These are phyloP conservation scores for Cubamyces sp. DNA, from an alignment of 768 basidiomycete species.

Conservation along the genomic window DNA sequence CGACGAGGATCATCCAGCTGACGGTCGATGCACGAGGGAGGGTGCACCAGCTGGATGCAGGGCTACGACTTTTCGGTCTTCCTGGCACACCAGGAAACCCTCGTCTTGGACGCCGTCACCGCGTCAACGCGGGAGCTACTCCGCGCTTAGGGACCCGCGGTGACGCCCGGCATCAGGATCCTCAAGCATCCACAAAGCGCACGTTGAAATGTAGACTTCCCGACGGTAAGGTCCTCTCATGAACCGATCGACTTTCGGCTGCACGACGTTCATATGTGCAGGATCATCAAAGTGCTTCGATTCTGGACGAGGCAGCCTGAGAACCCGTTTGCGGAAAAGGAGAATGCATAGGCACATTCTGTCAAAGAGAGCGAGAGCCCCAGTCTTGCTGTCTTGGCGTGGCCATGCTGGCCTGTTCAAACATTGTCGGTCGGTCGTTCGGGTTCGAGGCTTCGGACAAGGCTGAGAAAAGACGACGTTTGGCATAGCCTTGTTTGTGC, in stretches of 20 bases:
- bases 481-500: too few species aligned
- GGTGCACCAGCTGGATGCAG: slow-evolving; percentile 7
- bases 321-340: not conserved
- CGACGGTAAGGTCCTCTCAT: not conserved
- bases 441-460: too few species aligned
- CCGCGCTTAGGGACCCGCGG: not conserved
- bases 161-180: slow-evolving; percentile 11
- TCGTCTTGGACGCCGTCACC: slow-evolving; percentile 3
- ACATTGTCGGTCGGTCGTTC: not conserved
- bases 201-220: not conserved
- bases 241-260: not conserved
- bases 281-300: slow-evolving; percentile 3
- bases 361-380: not conserved
- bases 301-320: not conserved
- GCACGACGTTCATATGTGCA: not conserved
- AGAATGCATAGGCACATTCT: not conserved
- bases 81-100: not conserved
- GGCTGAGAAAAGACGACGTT: too few species aligned
- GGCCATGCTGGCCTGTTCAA: not conserved
- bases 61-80: slow-evolving; percentile 11
- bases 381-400: not conserved
- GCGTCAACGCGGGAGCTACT: not conserved
- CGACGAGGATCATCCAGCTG: slow-evolving; percentile 15
- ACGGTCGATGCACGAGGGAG: slow-evolving; percentile 4
- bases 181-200: slow-evolving; percentile 19